These are phyloP conservation scores for Trichoderma guizhouense DNA, from an alignment of 2,329 filamentous ascomycete genomes.

Conservation along the genomic window DNA sequence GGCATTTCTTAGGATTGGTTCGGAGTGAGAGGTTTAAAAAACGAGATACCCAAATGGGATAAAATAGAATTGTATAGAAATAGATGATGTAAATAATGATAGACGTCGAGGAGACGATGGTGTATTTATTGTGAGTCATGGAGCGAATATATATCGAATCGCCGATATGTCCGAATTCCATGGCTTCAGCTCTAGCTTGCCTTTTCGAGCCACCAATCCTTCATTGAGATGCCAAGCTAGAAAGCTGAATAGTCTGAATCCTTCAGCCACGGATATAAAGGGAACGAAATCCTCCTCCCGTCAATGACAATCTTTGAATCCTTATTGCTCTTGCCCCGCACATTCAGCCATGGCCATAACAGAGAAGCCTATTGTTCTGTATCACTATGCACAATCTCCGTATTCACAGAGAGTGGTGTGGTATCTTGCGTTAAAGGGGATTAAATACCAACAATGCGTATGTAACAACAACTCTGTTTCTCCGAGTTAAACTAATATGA, in stretches of 20 bases:
- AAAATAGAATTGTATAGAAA: slow-evolving; percentile 2
- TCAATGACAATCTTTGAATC: neutral
- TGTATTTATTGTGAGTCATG: neutral
- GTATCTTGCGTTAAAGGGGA: slow-evolving; percentile 64
- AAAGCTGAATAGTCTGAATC: neutral
- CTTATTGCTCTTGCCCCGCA: neutral
- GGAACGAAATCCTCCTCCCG: neutral
- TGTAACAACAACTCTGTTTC: slow-evolving; percentile 23
- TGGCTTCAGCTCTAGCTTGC: neutral
- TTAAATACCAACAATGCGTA: slow-evolving; percentile 65
- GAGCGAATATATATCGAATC: neutral
- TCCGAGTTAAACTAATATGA: neutral
- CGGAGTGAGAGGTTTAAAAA: neutral
- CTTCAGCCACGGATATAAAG: neutral
- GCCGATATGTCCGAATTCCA: neutral
- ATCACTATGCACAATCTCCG: slow-evolving; percentile 8
- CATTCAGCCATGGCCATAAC: neutral
- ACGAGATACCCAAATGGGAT: slow-evolving; percentile 3
- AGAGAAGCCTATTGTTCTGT: slow-evolving; percentile 4
- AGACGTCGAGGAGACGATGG: neutral
- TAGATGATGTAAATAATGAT: neutral
- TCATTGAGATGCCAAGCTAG: neutral
- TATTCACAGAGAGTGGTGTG: slow-evolving; percentile 46
- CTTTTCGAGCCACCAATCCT: neutral
- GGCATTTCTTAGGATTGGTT: neutral